Evolutionary conservation across 163 green algal genomes (phyloP).

Genomic region (Botryococcus braunii): DNA sequence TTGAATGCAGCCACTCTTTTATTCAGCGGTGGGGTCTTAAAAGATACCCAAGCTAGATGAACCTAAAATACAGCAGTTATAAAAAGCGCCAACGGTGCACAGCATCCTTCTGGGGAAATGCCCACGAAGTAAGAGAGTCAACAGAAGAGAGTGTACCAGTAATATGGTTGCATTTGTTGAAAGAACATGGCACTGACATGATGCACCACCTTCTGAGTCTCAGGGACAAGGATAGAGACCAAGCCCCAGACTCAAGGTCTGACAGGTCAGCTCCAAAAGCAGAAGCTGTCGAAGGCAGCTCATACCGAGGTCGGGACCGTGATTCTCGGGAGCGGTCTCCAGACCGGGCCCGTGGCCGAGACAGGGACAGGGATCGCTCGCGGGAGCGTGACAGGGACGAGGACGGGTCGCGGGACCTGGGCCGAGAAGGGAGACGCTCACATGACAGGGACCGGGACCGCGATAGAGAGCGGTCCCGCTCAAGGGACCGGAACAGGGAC

Average conservation of each 20-base stretch:
- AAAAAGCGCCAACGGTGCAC: too few relatives aligned
- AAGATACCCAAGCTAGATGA: too few relatives aligned
- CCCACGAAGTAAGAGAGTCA: too few relatives aligned
- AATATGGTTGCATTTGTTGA: too few relatives aligned
- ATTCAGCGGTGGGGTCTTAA: too few relatives aligned
- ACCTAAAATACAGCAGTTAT: too few relatives aligned
- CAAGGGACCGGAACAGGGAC: background rate
- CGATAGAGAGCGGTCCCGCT: background rate
- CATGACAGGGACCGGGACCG: background rate
- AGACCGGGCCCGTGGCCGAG: background rate
- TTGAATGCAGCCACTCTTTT: too few relatives aligned
- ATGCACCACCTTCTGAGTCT: background rate
- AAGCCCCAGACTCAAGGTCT: background rate
- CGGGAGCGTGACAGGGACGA: background rate
- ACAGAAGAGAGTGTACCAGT: too few relatives aligned
- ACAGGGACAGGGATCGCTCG: conserved; percentile 2
- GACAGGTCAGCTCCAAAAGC: background rate
- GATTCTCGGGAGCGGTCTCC: background rate
- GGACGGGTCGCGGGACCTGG: background rate
- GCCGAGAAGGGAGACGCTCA: background rate
- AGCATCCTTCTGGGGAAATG: too few relatives aligned
- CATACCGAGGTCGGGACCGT: background rate
- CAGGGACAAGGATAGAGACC: background rate
- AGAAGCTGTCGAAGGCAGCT: background rate
- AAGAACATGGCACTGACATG: too few relatives aligned